Evolutionary conservation across 192 early-diverging fungal genomes (phyloP).

Genomic region (Haplosporangium gracile): DNA sequence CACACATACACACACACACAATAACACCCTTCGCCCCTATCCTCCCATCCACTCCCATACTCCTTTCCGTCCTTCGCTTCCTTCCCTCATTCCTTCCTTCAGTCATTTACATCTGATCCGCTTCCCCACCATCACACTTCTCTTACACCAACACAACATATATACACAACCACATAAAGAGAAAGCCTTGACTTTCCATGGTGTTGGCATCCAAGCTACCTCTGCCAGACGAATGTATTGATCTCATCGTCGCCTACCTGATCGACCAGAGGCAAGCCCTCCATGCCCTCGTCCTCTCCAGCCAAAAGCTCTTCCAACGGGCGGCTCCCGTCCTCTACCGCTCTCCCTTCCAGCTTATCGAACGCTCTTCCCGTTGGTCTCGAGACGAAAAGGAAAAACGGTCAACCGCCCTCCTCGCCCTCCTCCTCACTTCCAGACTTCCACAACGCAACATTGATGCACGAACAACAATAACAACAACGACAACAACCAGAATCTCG

Average conservation of each 20-base stretch:
- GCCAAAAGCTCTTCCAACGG: slow-evolving; percentile 38
- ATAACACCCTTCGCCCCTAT: background rate
- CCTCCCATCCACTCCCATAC: background rate
- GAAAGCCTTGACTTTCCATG: slow-evolving; percentile 22
- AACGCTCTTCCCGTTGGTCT: slow-evolving; percentile 12
- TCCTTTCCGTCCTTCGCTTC: background rate
- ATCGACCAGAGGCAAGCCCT: slow-evolving; percentile 39
- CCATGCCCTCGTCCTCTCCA: slow-evolving; percentile 43
- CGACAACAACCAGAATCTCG: background rate
- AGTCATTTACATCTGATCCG: no score
- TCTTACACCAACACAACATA: background rate
- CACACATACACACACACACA: background rate
- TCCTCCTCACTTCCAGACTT: slow-evolving; percentile 23
- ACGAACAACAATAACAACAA: background rate
- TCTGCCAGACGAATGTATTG: slow-evolving; percentile 53
- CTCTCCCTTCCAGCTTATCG: slow-evolving; percentile 40
- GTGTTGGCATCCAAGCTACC: slow-evolving; percentile 43
- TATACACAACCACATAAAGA: background rate
- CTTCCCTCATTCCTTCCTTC: background rate
- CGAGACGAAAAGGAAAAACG: slow-evolving; percentile 26
- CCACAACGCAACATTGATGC: background rate
- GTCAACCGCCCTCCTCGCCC: slow-evolving; percentile 26
- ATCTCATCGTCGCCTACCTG: slow-evolving; percentile 44
- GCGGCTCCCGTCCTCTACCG: slow-evolving; percentile 40
- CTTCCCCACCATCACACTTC: background rate